Conservation (phyloP, 495 filamentous ascomycete genomes). For the Penicillium macrosclerotiorum region DNA sequence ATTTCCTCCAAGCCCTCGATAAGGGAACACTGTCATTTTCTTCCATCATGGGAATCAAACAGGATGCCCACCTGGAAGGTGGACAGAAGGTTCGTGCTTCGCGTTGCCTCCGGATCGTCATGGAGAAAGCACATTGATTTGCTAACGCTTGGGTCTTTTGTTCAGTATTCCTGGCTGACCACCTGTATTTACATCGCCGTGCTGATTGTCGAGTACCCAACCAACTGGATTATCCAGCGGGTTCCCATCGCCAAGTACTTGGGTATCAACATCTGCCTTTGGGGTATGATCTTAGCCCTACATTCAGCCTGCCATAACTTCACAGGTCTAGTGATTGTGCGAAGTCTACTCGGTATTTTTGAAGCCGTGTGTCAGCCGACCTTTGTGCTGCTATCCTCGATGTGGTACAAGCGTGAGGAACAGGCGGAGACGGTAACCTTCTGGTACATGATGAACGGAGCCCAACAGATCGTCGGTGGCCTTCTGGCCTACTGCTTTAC, state of each 20-base stretch:
- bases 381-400: conserved; percentile 59
- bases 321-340: conserved; percentile 51
- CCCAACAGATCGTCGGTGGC: conserved; percentile 54
- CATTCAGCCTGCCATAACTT: conserved; percentile 61
- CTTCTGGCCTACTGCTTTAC: conserved; percentile 59
- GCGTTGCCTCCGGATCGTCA: too few species aligned
- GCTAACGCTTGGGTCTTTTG: too few species aligned
- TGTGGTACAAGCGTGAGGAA: conserved; percentile 71
- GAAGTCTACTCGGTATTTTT: conserved; percentile 65
- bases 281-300: conserved; percentile 56
- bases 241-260: conserved; percentile 64
- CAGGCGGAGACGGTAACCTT: conserved; percentile 64
- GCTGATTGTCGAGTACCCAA: conserved; percentile 54
- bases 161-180: conserved; percentile 55
- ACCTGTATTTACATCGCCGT: conserved; percentile 56
- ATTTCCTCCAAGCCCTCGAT: conserved; percentile 72
- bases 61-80: conserved; percentile 49
- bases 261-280: conserved; percentile 58
- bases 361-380: conserved; percentile 64
- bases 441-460: conserved; percentile 72
- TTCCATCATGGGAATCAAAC: conserved; percentile 65
- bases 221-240: conserved; percentile 56
- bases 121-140: too few species aligned
- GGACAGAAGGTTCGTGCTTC: conserved; percentile 47
- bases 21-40: conserved; percentile 70